Evolutionary conservation across 2,329 filamentous ascomycete genomes (phyloP), one percentile per base, ranked within the genome.

Genomic region (Hypoxylon sp.): DNA sequence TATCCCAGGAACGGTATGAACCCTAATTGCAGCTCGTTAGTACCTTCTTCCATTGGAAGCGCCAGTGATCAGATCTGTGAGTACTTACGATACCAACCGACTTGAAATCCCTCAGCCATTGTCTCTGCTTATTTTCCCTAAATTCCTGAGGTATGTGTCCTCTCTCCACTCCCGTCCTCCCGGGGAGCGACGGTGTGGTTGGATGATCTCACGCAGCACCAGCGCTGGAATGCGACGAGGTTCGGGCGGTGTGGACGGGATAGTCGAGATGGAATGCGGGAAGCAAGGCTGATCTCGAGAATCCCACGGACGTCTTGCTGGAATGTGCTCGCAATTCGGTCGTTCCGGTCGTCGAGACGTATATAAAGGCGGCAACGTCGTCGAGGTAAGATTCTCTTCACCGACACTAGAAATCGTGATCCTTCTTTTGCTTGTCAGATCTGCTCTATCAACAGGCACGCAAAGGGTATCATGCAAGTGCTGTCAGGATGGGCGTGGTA

Each of bases 1-100:
- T 91, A 91, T 73, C 90, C 90, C 66, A 92, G 85, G 78, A 92
- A 91, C 73, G 90, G 90, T 79, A 92, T 82, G 75, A 87, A 89
- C 77, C 89, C 89, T 90, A 69, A 4, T 42, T 14, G 31, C 17
- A 35, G 20, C 37, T 59, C 56, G 56, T 69, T 69, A 71, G 55
- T 42, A 40, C 17, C 35, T 17, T 5, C 25, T 27, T 27, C 2
- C 27, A 13, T 56, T 44, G 49, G 22, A 25, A 2, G 13, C 3
- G 7, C 40, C 4, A 7, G 17, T 20, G 11, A 20, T 31, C 30
- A 6, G 14, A 42, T 3, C 13, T 14, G 10, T 35, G 11, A 30
- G 2, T 22, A 78, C 77, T 78, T 71, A 78, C 77, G 77, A 65
- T 77, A 78, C 76, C 76, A 78, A 33, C 76, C 75, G 37, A 78